Conservation (phyloP, 345 rosid species). For the Citrus cavaleriei region DNA sequence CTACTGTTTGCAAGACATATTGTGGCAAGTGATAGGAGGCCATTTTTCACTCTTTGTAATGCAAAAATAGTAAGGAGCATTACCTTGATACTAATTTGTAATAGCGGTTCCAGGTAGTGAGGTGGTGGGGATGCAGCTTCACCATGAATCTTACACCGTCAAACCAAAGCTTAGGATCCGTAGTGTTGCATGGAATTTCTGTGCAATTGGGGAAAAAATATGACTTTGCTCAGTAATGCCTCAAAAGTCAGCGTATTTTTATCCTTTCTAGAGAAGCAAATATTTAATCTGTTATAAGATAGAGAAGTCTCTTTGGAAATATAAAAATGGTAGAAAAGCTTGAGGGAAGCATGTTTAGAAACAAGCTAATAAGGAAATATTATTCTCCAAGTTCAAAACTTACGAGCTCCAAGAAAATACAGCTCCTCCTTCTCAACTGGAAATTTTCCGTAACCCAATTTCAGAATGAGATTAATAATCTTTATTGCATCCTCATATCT, state of each 20-base stretch:
- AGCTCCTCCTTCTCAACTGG: neutral
- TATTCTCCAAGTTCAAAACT: neutral
- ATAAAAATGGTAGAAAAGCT: neutral
- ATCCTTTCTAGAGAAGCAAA: neutral
- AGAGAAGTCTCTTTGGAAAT: neutral
- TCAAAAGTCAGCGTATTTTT: neutral
- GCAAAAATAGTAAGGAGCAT: neutral
- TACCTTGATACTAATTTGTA: neutral
- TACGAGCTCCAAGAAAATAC: neutral
- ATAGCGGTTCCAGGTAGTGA: neutral
- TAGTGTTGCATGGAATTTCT: neutral
- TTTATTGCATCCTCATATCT: neutral
- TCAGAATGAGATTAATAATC: neutral
- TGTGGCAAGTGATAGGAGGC: neutral
- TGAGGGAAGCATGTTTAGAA: neutral
- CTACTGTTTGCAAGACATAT: too few species aligned
- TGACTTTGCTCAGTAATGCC: neutral
- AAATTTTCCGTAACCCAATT: neutral
- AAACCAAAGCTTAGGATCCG: neutral
- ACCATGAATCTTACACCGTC: slow-evolving; percentile 1
- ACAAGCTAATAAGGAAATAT: neutral
- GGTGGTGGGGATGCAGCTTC: neutral
- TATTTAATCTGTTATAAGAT: neutral
- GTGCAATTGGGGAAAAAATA: neutral
- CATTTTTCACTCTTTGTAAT: neutral